These are phyloP conservation scores for Melaleuca alternifolia DNA, from an alignment of 345 rosid species.

Conservation along the genomic window DNA sequence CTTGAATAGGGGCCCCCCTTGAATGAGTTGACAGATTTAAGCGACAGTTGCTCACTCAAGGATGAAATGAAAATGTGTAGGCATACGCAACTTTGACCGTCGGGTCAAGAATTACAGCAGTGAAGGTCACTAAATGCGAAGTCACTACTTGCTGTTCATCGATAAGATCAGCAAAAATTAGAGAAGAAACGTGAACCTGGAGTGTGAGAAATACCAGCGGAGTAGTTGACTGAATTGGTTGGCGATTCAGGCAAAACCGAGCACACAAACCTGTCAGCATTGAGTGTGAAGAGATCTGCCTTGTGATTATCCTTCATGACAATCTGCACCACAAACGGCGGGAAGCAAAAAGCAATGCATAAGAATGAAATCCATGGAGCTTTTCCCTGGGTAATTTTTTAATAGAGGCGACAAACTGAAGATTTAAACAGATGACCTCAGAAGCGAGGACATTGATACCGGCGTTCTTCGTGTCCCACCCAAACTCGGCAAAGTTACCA, in stretches of 20 bases:
- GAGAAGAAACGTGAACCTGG: neutral
- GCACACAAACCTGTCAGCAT: constrained; percentile 34
- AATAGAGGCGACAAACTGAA: neutral
- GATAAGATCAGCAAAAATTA: neutral
- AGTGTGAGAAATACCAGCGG: constrained; percentile 23
- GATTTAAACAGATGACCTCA: constrained; percentile 20
- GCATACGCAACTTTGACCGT: neutral
- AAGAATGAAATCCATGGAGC: neutral
- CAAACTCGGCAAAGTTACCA: constrained; percentile 34
- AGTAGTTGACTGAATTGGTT: constrained; percentile 26
- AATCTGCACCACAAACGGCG: constrained; percentile 1
- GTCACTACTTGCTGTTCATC: neutral
- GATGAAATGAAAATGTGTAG: neutral
- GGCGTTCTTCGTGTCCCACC: constrained; percentile 80
- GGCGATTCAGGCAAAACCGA: constrained; percentile 49
- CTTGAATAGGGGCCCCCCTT: constrained; percentile 48
- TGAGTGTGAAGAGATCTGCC: constrained; percentile 4
- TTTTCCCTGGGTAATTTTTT: neutral
- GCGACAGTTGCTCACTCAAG: neutral
- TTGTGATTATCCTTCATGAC: neutral
- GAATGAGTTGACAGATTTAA: neutral
- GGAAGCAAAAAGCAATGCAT: neutral
- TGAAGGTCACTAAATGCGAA: neutral
- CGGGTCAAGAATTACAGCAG: neutral
- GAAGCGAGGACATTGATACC: constrained; percentile 71